phyloP scores from a whole-genome alignment of 139 green algal species.

The Coelastrella sp. region DNA sequence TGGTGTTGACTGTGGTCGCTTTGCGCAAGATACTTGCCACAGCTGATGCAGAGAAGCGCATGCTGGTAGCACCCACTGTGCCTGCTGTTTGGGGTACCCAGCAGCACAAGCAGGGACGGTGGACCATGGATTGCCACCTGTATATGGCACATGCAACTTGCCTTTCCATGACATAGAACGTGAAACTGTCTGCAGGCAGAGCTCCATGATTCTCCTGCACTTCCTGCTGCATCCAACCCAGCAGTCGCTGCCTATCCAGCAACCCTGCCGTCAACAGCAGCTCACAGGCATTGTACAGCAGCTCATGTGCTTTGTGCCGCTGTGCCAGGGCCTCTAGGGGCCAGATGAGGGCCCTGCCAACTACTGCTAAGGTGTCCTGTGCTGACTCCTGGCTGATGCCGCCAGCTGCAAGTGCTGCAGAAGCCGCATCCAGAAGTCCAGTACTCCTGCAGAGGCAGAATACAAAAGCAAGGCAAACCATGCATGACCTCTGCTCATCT shows the following conservation, averaged over 20 bases:
- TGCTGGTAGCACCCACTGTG: too few species aligned
- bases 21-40: too few species aligned
- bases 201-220: not conserved
- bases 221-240: conserved; percentile 31
- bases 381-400: not conserved
- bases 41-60: too few species aligned
- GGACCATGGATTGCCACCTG: not conserved
- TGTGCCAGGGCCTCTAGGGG: conserved; percentile 33
- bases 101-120: too few species aligned
- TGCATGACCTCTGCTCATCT: too few species aligned
- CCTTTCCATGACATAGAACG: conserved; percentile 43
- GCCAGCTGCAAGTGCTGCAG: not conserved
- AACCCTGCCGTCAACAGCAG: conserved; percentile 38
- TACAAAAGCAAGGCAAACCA: too few species aligned
- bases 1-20: too few species aligned
- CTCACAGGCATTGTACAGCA: conserved; percentile 41
- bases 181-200: conserved; percentile 23
- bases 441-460: not conserved
- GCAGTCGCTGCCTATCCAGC: not conserved
- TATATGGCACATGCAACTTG: not conserved
- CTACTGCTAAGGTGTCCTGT: not conserved
- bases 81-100: too few species aligned
- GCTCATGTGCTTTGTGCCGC: conserved; percentile 23
- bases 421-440: conserved; percentile 12
- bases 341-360: conserved; percentile 26